Percentiles rank a stretch among this genome's conserved stretches.
phyloP scores from a whole-genome alignment of 495 filamentous ascomycete species.

The Hypoxylon intermedium region DNA sequence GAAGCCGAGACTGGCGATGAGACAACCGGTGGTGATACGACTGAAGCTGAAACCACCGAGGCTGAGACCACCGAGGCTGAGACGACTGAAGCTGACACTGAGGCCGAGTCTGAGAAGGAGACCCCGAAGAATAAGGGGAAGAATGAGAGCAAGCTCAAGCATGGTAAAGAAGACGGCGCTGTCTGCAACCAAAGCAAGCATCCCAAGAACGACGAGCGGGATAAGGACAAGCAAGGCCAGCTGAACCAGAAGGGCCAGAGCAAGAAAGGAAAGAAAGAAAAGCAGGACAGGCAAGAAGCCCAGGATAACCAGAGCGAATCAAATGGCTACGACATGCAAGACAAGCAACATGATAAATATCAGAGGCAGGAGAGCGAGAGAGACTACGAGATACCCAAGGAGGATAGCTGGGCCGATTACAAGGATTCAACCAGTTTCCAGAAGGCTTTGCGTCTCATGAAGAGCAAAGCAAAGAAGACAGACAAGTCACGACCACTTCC shows the following conservation, averaged over 20 bases:
- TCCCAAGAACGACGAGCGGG: too few species aligned
- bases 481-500: background rate
- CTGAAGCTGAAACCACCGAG: conserved; percentile 10
- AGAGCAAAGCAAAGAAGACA: conserved; percentile 1
- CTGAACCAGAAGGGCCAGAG: conserved; percentile 3
- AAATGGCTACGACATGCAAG: background rate
- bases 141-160: conserved; percentile 11
- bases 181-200: conserved; percentile 1
- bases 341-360: conserved; percentile 4
- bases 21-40: background rate
- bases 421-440: background rate
- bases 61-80: too few species aligned
- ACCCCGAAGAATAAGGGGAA: conserved; percentile 18
- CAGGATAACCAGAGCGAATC: background rate
- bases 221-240: conserved; percentile 13
- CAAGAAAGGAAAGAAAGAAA: conserved; percentile 8
- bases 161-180: background rate
- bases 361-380: conserved; percentile 17
- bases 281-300: conserved; percentile 10
- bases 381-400: conserved; percentile 10
- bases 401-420: background rate
- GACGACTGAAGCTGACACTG: conserved; percentile 11
- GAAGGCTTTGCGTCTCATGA: background rate
- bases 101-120: conserved; percentile 21
- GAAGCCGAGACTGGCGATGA: conserved; percentile 7